phyloP scores from a whole-genome alignment of 164 flowering plant genomes.

The Tetracentron sinense region DNA sequence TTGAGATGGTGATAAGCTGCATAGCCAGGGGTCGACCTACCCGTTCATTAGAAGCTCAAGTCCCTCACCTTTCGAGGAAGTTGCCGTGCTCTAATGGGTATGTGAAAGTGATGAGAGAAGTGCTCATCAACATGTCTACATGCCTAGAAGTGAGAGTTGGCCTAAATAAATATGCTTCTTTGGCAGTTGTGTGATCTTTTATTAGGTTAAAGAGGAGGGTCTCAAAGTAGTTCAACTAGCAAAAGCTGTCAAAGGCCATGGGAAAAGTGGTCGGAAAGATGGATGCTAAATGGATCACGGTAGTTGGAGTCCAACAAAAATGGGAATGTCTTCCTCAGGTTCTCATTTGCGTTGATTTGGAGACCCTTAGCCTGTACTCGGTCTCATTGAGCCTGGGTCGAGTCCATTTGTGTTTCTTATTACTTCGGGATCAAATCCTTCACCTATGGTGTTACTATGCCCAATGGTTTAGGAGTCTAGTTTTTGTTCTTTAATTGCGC shows the following conservation, averaged over 20 bases:
- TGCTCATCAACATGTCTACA: constrained; percentile 43
- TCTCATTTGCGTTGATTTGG: constrained; percentile 46
- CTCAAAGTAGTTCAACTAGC: constrained; percentile 11
- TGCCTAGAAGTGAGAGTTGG: constrained; percentile 48
- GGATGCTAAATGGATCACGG: constrained; percentile 32
- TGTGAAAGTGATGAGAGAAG: constrained; percentile 33
- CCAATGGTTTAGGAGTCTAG: too few relatives aligned
- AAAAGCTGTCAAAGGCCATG: constrained; percentile 34
- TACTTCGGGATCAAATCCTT: constrained; percentile 51
- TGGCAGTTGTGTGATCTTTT: constrained; percentile 62
- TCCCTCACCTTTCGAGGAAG: constrained; percentile 45
- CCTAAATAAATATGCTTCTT: constrained; percentile 45
- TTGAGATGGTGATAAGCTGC: constrained; percentile 50
- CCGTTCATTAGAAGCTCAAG: background rate
- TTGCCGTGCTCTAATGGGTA: constrained; percentile 55
- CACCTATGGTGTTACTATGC: too few relatives aligned
- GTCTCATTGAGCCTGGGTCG: constrained; percentile 25
- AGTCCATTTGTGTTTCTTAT: constrained; percentile 38
- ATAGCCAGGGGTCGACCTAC: constrained; percentile 27
- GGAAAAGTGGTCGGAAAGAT: constrained; percentile 23
- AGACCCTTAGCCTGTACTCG: constrained; percentile 23
- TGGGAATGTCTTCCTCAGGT: too few relatives aligned
- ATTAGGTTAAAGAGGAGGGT: constrained; percentile 28
- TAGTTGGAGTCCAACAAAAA: constrained; percentile 46
- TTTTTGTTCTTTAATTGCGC: too few relatives aligned